Conservation (phyloP, 768 basidiomycete species). For the Hemileccinum rubropunctum region DNA sequence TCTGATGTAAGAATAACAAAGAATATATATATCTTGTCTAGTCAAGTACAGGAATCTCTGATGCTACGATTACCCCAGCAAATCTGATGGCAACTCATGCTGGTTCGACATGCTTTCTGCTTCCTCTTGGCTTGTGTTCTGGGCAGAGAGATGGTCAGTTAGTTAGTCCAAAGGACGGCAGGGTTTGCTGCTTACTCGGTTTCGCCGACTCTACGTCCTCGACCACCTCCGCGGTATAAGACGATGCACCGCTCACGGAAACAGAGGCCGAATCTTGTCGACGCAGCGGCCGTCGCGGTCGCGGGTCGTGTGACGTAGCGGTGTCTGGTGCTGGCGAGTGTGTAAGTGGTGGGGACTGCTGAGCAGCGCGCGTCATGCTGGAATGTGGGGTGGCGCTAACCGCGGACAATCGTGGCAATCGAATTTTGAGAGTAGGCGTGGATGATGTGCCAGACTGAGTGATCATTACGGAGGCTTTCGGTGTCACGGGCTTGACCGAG, state of each 20-base stretch:
- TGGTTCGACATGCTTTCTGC: constrained; percentile 20
- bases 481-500: constrained; percentile 25
- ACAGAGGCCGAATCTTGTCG: constrained; percentile 28
- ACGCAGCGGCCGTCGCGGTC: constrained; percentile 27
- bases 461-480: constrained; percentile 34
- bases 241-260: constrained; percentile 32
- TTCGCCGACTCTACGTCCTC: constrained; percentile 27
- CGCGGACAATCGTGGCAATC: constrained; percentile 30
- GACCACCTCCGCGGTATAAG: constrained; percentile 26
- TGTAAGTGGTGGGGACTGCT: constrained; percentile 21
- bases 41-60: constrained; percentile 17
- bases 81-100: constrained; percentile 8
- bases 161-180: neutral
- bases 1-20: constrained; percentile 19
- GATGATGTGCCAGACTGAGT: constrained; percentile 31
- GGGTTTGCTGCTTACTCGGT: constrained; percentile 24
- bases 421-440: constrained; percentile 35
- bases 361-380: constrained; percentile 13
- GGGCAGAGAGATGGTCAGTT: neutral
- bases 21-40: constrained; percentile 26
- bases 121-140: constrained; percentile 26
- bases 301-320: constrained; percentile 20
- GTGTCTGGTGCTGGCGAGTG: constrained; percentile 24
- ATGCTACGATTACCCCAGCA: constrained; percentile 8
- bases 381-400: constrained; percentile 27